Conservation (phyloP, 2,329 filamentous ascomycete species). For the Phyllachora maydis region DNA sequence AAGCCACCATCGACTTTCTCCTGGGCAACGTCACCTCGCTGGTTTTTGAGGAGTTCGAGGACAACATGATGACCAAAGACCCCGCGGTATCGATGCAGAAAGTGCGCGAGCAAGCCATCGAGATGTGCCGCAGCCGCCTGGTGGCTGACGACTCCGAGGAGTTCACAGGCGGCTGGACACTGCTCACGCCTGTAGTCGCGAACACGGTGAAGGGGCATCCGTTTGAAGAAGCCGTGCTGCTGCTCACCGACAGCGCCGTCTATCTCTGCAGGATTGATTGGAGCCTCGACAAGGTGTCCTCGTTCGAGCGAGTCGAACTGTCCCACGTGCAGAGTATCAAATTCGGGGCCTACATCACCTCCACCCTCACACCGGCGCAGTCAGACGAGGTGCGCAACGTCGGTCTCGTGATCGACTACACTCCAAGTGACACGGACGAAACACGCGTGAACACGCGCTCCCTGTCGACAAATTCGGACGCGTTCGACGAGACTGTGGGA, state of each 20-base stretch:
- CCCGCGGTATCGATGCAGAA: constrained; percentile 73
- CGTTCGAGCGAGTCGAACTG: constrained; percentile 72
- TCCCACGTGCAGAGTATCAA: constrained; percentile 52
- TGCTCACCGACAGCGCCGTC: constrained; percentile 67
- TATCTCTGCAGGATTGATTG: constrained; percentile 90
- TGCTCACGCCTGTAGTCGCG: constrained; percentile 54
- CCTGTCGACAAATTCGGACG: constrained; percentile 31
- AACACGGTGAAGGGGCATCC: constrained; percentile 51
- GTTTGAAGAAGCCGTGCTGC: constrained; percentile 72
- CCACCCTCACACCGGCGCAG: constrained; percentile 59
- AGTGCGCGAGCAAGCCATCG: constrained; percentile 74
- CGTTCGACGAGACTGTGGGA: constrained; percentile 8
- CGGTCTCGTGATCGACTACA: constrained; percentile 64
- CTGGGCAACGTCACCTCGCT: constrained; percentile 69
- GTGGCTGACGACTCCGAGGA: constrained; percentile 71
- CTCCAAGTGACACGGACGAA: constrained; percentile 48
- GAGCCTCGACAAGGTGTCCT: constrained; percentile 83
- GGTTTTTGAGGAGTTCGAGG: constrained; percentile 88
- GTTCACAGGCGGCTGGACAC: constrained; percentile 73
- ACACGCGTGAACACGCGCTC: constrained; percentile 73
- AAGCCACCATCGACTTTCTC: constrained; percentile 85
- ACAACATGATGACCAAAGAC: constrained; percentile 81
- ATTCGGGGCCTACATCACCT: constrained; percentile 78
- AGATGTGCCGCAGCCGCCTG: constrained; percentile 70
- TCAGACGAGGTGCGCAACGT: constrained; percentile 63